Evolutionary conservation across 805 yeast genomes (phyloP).

Genomic region (Naumovozyma dairenensis): DNA sequence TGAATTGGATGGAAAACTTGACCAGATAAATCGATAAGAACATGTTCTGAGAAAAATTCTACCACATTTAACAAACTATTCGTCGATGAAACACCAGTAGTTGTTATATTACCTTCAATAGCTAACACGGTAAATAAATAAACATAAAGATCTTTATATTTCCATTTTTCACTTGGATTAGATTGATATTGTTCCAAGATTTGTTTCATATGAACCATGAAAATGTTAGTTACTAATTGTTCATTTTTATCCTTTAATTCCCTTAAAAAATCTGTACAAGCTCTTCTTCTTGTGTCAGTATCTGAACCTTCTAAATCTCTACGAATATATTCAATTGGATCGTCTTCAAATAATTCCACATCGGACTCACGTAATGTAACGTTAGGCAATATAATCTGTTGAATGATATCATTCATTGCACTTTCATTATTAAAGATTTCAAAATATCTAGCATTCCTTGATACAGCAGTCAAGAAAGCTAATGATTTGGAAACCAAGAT

Average conservation of each 20-base stretch:
- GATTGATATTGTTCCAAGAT: constrained; percentile 46
- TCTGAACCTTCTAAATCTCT: constrained; percentile 94
- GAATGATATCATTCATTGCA: constrained; percentile 64
- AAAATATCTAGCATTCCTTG: constrained; percentile 57
- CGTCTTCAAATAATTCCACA: constrained; percentile 91
- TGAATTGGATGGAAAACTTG: constrained; percentile 60
- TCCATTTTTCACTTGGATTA: constrained; percentile 55
- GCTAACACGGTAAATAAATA: constrained; percentile 84
- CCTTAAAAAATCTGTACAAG: constrained; percentile 85
- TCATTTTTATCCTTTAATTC: constrained; percentile 77
- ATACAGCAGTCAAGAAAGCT: constrained; percentile 72
- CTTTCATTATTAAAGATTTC: constrained; percentile 54
- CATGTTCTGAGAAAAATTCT: constrained; percentile 67
- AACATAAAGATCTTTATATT: constrained; percentile 75
- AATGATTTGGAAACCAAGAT: constrained; percentile 72
- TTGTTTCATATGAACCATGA: constrained; percentile 59
- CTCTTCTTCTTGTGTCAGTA: constrained; percentile 81
- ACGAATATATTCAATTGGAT: constrained; percentile 86
- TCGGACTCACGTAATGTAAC: constrained; percentile 77
- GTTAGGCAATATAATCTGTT: constrained; percentile 81
- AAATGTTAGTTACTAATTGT: constrained; percentile 60
- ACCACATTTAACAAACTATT: constrained; percentile 80
- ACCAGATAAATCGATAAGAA: constrained; percentile 72
- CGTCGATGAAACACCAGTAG: constrained; percentile 78
- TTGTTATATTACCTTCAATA: constrained; percentile 80